Percentiles rank a stretch among this genome's conserved stretches.
These are phyloP conservation scores for Piromyces sp. DNA, from an alignment of 192 early-diverging fungal species.

Conservation along the genomic window DNA sequence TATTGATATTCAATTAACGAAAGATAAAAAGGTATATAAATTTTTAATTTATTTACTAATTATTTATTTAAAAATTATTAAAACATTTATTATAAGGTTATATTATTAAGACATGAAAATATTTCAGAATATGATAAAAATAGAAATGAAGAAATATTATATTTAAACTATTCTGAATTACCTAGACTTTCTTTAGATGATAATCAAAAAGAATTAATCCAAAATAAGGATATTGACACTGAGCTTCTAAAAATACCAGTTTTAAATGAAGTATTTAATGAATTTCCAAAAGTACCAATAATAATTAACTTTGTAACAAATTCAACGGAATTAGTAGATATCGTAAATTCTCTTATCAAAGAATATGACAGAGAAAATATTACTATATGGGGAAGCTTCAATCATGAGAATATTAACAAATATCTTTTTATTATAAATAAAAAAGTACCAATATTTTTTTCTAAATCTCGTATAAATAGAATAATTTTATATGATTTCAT, in stretches of 20 bases:
- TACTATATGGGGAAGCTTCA: neutral
- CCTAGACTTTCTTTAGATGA: neutral
- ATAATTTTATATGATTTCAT: neutral
- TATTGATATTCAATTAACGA: no score
- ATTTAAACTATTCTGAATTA: neutral
- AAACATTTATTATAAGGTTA: no score
- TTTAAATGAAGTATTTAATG: neutral
- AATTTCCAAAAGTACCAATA: neutral
- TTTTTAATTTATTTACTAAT: no score
- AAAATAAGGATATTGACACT: neutral
- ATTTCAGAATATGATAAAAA: no score
- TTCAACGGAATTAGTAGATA: neutral
- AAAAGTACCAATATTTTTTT: neutral
- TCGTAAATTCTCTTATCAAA: neutral
- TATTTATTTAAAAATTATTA: no score
- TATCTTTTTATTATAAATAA: neutral
- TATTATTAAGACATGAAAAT: no score
- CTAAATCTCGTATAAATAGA: neutral
- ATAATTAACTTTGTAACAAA: neutral
- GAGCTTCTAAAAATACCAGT: neutral
- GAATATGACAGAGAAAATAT: neutral
- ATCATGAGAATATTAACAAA: neutral
- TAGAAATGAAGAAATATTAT: neutral
- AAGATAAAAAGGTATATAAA: no score
- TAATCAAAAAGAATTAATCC: neutral